Evolutionary conservation across 345 rosid species (phyloP), one percentile per base, ranked within the genome.

Genomic region (Aquilaria malaccensis): DNA sequence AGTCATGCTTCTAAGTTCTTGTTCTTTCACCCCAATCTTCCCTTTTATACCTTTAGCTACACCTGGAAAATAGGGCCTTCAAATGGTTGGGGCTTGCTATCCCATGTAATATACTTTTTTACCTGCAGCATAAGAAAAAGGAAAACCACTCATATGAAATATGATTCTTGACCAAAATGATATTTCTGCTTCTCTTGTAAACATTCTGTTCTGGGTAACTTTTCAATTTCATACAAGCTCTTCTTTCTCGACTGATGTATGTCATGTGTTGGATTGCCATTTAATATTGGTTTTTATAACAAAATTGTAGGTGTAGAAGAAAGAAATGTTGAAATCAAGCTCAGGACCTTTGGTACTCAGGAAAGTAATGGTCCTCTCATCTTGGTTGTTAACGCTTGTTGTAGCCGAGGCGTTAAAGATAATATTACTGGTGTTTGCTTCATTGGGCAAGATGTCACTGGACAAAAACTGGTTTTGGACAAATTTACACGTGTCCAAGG

Each of bases 361-460:
- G 80, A 82, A 74, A 73, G 66, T 62, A 68, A 66, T 33, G 78
- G 83, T 64, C 91, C 93, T 30, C 61, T 85, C 33, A 62, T 70
- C 59, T 72, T 90, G 69, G 76, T 83, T 47, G 85, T 84, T 63
- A 90, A 82, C 70, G 83, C 88, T 58, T 90, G 97, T 73, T 83
- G 89, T 76, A 87, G 82, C 75, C 77, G 85, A 66, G 93, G 83
- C 63, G 53, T 61, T 11, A 63, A 53, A 69, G 84, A 74, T 56
- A 85, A 75, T 55, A 77, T 90, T 59, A 79, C 70, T 55, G 96
- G 97, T 43, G 76, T 87, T 57, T 90, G 97, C 78, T 87, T 90
- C 55, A 75, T 85, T 56, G 97, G 84, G 60, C 96, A 90, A 79
- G 97, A 90, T 74, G 67, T 85, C 53, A 87, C 90, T 0, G 82